phyloP scores from a whole-genome alignment of 495 filamentous ascomycete species.

The Hypomontagnella monticulosa region DNA sequence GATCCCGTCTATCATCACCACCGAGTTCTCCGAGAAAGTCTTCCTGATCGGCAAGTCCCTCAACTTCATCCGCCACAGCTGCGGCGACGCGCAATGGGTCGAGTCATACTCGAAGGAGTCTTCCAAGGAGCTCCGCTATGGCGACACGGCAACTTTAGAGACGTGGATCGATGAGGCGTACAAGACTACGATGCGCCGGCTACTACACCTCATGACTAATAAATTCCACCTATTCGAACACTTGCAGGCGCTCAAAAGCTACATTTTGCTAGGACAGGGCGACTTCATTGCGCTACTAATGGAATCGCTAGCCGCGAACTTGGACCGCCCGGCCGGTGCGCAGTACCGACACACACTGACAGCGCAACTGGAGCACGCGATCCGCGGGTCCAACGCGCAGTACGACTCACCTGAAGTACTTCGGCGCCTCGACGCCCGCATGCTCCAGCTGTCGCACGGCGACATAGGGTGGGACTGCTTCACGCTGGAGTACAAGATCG shows the following conservation, averaged over 20 bases:
- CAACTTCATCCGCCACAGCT: constrained; percentile 97
- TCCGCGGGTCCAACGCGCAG: constrained; percentile 96
- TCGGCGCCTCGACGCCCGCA: constrained; percentile 90
- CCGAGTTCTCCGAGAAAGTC: constrained; percentile 92
- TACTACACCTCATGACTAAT: constrained; percentile 92
- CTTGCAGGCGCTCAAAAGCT: constrained; percentile 90
- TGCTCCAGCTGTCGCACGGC: constrained; percentile 93
- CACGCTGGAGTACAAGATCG: constrained; percentile 98
- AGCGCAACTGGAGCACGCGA: constrained; percentile 96
- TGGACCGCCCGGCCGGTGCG: constrained; percentile 93
- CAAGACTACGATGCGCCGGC: constrained; percentile 93
- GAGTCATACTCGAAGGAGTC: constrained; percentile 94
- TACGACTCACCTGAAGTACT: constrained; percentile 94
- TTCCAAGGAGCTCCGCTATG: constrained; percentile 91
- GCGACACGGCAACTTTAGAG: constrained; percentile 90
- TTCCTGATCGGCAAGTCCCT: constrained; percentile 97
- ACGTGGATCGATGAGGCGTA: constrained; percentile 96
- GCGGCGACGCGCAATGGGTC: constrained; percentile 93
- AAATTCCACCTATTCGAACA: constrained; percentile 96
- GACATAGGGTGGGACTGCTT: constrained; percentile 99
- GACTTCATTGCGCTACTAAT: constrained; percentile 98
- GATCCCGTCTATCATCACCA: constrained; percentile 90
- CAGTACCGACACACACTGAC: constrained; percentile 96
- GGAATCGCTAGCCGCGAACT: constrained; percentile 90
- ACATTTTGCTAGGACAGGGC: constrained; percentile 92